A percentile compares a stretch with the other conserved stretches of the same genome.
Conservation (phyloP, 2,329 filamentous ascomycete genomes). For the Diaporthe citrichinensis region DNA sequence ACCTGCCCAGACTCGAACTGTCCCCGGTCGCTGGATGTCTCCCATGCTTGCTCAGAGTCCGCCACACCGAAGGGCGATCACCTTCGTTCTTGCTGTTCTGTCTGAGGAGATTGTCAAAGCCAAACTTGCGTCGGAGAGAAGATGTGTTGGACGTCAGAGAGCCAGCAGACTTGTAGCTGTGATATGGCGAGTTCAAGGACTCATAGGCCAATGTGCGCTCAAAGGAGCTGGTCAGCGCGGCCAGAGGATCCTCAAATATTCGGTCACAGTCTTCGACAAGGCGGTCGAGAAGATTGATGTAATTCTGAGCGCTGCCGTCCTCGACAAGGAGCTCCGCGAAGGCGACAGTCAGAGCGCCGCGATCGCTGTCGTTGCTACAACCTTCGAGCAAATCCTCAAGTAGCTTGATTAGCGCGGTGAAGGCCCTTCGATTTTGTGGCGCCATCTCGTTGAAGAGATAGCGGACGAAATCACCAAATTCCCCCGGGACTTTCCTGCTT, state of each 20-base stretch:
- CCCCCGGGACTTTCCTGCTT: slow-evolving; percentile 76
- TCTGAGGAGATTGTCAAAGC: slow-evolving; percentile 80
- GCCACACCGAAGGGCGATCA: slow-evolving; percentile 84
- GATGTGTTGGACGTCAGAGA: slow-evolving; percentile 90
- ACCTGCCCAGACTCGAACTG: slow-evolving; percentile 75
- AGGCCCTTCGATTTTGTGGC: slow-evolving; percentile 80
- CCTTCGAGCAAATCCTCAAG: slow-evolving; percentile 90
- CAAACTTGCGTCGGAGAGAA: slow-evolving; percentile 87
- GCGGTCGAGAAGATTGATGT: slow-evolving; percentile 89
- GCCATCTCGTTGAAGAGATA: slow-evolving; percentile 76
- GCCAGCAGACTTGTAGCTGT: slow-evolving; percentile 74
- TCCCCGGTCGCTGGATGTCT: slow-evolving; percentile 73
- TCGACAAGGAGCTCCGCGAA: slow-evolving; percentile 90
- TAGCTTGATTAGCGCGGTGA: slow-evolving; percentile 86
- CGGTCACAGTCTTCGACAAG: slow-evolving; percentile 91
- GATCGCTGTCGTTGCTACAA: slow-evolving; percentile 90
- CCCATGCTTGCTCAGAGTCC: slow-evolving; percentile 87
- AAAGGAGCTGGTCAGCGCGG: slow-evolving; percentile 56
- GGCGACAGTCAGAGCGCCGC: slow-evolving; percentile 87
- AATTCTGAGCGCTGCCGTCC: slow-evolving; percentile 82
- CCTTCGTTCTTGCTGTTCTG: slow-evolving; percentile 83
- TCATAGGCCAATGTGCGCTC: slow-evolving; percentile 65
- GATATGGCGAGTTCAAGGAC: slow-evolving; percentile 71
- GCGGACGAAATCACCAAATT: slow-evolving; percentile 79
- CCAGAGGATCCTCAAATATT: slow-evolving; percentile 79